These are phyloP conservation scores for Elaphomyces granulatus DNA, from an alignment of 495 filamentous ascomycete genomes.

Conservation along the genomic window DNA sequence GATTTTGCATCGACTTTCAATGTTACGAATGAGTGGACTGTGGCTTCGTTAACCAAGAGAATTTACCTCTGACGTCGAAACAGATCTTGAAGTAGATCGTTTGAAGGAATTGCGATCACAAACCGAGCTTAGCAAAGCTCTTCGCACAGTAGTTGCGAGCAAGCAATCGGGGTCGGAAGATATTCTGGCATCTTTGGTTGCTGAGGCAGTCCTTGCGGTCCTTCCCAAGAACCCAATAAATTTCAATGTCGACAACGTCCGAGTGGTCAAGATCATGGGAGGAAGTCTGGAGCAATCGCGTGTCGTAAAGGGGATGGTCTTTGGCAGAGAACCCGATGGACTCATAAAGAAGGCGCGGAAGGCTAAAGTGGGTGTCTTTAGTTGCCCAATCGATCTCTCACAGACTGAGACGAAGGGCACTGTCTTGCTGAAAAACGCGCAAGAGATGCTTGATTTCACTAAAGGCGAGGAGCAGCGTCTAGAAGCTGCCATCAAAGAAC, in stretches of 20 bases:
- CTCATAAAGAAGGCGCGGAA: slow-evolving; percentile 75
- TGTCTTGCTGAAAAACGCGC: slow-evolving; percentile 90
- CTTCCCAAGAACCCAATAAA: slow-evolving; percentile 94
- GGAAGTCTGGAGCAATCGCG: slow-evolving; percentile 83
- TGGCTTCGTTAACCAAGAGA: not conserved
- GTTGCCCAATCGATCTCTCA: slow-evolving; percentile 86
- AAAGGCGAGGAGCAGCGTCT: slow-evolving; percentile 92
- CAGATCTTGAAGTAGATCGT: slow-evolving; percentile 81
- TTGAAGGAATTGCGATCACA: slow-evolving; percentile 67
- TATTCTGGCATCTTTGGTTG: slow-evolving; percentile 67
- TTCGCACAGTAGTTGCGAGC: slow-evolving; percentile 86
- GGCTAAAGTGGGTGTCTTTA: slow-evolving; percentile 94
- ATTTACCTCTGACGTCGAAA: not conserved
- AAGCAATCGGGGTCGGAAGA: slow-evolving; percentile 95
- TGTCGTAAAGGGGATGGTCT: slow-evolving; percentile 98
- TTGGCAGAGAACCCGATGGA: slow-evolving; percentile 82
- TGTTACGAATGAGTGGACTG: slow-evolving; percentile 5
- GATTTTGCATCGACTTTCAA: slow-evolving; percentile 5
- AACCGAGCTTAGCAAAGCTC: slow-evolving; percentile 81
- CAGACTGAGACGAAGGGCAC: slow-evolving; percentile 99
- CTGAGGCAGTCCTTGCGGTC: slow-evolving; percentile 87
- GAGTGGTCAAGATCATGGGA: slow-evolving; percentile 99
- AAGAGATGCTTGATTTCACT: slow-evolving; percentile 97
- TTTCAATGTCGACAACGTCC: slow-evolving; percentile 99
- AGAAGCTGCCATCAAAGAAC: slow-evolving; percentile 81